These are phyloP conservation scores for Vitis amurensis DNA, from an alignment of 164 flowering plant species.

Conservation along the genomic window DNA sequence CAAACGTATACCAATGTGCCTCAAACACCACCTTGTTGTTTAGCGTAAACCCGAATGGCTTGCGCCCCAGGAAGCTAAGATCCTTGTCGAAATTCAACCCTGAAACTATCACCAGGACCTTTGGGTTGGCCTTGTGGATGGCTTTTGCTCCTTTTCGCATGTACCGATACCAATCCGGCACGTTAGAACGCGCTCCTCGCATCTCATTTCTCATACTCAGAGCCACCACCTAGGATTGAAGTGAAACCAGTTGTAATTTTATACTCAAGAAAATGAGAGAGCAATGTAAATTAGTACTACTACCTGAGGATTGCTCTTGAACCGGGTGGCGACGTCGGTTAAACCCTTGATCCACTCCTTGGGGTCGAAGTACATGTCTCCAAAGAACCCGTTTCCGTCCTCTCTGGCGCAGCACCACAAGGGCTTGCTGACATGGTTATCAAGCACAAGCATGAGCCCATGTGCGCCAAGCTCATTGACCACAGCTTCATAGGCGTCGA, in stretches of 20 bases:
- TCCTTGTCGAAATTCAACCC: conserved; percentile 39
- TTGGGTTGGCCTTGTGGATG: conserved; percentile 38
- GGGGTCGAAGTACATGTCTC: conserved; percentile 22
- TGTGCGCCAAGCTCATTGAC: conserved; percentile 30
- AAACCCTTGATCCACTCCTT: conserved; percentile 47
- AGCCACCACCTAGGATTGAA: conserved; percentile 32
- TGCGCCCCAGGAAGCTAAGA: conserved; percentile 27
- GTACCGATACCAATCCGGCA: conserved; percentile 38
- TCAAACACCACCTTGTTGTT: conserved; percentile 46
- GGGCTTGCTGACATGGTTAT: conserved; percentile 30
- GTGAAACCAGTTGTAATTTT: too few relatives aligned
- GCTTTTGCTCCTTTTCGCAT: conserved; percentile 25
- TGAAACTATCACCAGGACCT: conserved; percentile 45
- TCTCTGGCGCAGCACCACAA: conserved; percentile 25
- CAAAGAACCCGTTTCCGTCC: conserved; percentile 33
- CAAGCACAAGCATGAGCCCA: conserved; percentile 28
- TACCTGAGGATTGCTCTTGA: too few relatives aligned
- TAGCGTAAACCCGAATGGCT: conserved; percentile 18
- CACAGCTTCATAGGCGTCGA: conserved; percentile 15
- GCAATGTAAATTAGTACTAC: too few relatives aligned
- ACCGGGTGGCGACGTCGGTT: conserved; percentile 23
- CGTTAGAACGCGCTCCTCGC: conserved; percentile 26
- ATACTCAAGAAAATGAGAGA: too few relatives aligned
- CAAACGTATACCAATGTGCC: conserved; percentile 49
- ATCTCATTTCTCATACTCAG: conserved; percentile 55